A percentile compares a stretch with the other conserved stretches of the same genome.
These are phyloP conservation scores for Kalanchoe fedtschenkoi DNA, from an alignment of 164 flowering plant genomes.

Conservation along the genomic window DNA sequence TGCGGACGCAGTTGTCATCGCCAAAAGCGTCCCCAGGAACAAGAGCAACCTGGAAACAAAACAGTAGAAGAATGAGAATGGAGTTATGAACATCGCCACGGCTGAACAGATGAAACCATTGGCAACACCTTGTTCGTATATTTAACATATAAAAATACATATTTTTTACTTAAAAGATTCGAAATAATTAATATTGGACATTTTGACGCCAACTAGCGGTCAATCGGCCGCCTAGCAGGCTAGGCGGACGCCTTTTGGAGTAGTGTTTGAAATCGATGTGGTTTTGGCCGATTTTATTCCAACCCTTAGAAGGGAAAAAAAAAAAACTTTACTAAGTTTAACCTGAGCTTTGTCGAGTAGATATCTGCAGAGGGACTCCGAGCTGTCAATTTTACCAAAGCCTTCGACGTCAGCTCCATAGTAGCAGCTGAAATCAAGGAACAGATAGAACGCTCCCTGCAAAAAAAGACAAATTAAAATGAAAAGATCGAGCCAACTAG, in stretches of 20 bases:
- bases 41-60: constrained; percentile 65
- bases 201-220: too few relatives aligned
- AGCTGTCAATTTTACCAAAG: constrained; percentile 62
- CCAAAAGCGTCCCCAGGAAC: constrained; percentile 98
- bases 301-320: background rate
- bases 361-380: constrained; percentile 81
- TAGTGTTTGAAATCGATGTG: background rate
- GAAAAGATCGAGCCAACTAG: background rate
- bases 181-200: too few relatives aligned
- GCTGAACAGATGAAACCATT: too few relatives aligned
- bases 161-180: too few relatives aligned
- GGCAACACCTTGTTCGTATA: too few relatives aligned
- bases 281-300: background rate
- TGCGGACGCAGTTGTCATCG: constrained; percentile 81
- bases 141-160: too few relatives aligned
- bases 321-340: constrained; percentile 2
- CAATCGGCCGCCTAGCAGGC: too few relatives aligned
- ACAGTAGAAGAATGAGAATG: too few relatives aligned
- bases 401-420: constrained; percentile 76
- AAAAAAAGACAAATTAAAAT: constrained; percentile 6
- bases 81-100: too few relatives aligned
- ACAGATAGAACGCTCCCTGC: constrained; percentile 97
- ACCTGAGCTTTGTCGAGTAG: constrained; percentile 83
- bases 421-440: constrained; percentile 74
- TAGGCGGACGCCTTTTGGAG: too few relatives aligned